Evolutionary conservation across 768 basidiomycete species (phyloP), one percentile per base, ranked within the genome.

Genomic region (Calocybe cyanea): DNA sequence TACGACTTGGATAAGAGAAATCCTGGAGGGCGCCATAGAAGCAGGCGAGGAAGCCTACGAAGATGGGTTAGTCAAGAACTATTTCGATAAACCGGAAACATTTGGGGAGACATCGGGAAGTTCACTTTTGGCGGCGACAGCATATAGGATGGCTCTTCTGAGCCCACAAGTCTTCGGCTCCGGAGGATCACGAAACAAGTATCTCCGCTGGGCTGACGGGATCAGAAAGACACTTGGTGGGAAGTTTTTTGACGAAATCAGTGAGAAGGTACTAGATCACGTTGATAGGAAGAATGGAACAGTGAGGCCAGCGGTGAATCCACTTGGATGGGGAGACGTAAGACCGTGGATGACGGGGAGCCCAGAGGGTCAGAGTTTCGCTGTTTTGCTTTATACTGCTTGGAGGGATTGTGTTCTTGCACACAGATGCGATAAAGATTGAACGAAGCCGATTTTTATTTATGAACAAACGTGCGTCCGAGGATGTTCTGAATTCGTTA

Each of bases 291-390:
- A 40, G 20, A 59, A 55, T 15, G 70, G 70, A 7, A 63, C 59
- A 1, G 69, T 57, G 4, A 58, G 59, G 4, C 68, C 69, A 1
- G 63, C 66, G 3, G 62, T 72, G 6, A 68, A 72, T 49, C 70
- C 70, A 0, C 52, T 72, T 15, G 53, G 50, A 2, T 65, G 63
- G 65, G 43, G 48, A 3, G 67, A 68, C 45, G 56, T 44, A 3
- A 57, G 43, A 9, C 65, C 66, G 11, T 64, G 57, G 20, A 65
- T 63, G 9, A 40, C 61, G n/a, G 69, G 69, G 8, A 67, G 65
- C 42, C 68, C 69, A 0, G 70, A 71, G 43, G 70, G 67, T 0
- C 58, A 71, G 31, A 61, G 58, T 36, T 69, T 71, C 45, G 66
- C 65, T 0, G 63, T 66, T 15, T 34, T 70, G 50, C 45, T 70